Percentiles rank a stretch among this genome's conserved stretches.
These are phyloP conservation scores for Populus euphratica DNA, from an alignment of 345 rosid genomes.

Conservation along the genomic window DNA sequence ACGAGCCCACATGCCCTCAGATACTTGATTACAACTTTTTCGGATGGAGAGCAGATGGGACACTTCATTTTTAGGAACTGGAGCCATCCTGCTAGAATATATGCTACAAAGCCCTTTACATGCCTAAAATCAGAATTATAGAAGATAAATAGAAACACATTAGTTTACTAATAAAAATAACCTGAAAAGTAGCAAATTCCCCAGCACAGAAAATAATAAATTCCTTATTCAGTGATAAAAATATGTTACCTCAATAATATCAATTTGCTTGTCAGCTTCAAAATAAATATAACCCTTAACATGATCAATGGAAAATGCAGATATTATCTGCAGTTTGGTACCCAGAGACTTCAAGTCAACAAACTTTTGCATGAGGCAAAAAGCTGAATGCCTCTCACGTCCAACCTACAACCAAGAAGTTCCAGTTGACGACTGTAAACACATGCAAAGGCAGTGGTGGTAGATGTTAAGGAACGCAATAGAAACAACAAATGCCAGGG, in stretches of 20 bases:
- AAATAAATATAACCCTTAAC: slow-evolving; percentile 70
- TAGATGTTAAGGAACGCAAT: neutral
- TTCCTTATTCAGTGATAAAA: neutral
- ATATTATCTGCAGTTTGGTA: slow-evolving; percentile 54
- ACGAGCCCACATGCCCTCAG: slow-evolving; percentile 81
- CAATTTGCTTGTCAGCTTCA: slow-evolving; percentile 72
- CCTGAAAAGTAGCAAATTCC: neutral
- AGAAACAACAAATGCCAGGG: neutral
- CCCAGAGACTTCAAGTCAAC: slow-evolving; percentile 65
- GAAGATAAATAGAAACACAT: neutral
- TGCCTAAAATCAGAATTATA: slow-evolving; percentile 46
- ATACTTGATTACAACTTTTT: slow-evolving; percentile 42
- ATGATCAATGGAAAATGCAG: slow-evolving; percentile 74
- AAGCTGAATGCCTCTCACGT: slow-evolving; percentile 69
- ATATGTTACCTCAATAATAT: slow-evolving; percentile 63
- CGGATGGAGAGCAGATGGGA: slow-evolving; percentile 56
- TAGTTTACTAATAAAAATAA: neutral
- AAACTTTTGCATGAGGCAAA: slow-evolving; percentile 95
- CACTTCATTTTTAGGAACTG: slow-evolving; percentile 63
- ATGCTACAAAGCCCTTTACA: slow-evolving; percentile 66
- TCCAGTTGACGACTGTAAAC: slow-evolving; percentile 4
- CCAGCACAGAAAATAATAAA: neutral
- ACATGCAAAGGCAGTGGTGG: neutral
- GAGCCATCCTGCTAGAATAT: slow-evolving; percentile 54
- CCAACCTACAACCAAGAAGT: slow-evolving; percentile 55